Base-by-base conservation (phyloP, 139 green algal genomes). In the Haematococcus lacustris region DNA sequence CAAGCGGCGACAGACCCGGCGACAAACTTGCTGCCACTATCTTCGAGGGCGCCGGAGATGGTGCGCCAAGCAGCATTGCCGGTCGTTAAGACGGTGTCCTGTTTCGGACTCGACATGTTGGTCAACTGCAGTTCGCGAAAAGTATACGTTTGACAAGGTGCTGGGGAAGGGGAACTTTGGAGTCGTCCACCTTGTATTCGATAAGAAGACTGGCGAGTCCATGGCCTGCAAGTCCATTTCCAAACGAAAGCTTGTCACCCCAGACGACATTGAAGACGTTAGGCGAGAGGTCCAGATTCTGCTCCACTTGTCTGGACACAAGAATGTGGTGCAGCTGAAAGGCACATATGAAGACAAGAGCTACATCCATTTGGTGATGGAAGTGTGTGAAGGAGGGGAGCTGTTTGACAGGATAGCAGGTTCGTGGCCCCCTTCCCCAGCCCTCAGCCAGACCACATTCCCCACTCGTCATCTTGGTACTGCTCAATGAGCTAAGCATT, bases 371-470 rank as follows among this genome's bases (percentile, higher is more conserved):
- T 82, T 96, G 33, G 84, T 96, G 5, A 92, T 94, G 90, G 89
- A 95, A 78, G 61, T 94, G 1, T 88, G 84, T 78, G 40, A 61
- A 6, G 94, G 94, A 25, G 95, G 95, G 0, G 95, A 99, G 85
- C 89, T 99, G 25, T 99, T 98, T 83, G 95, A 98, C 77, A 73
- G 88, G 25, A 96, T 97, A 67, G n/a, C n/a, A n/a, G n/a, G n/a
- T n/a, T n/a, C n/a, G n/a, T n/a, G n/a, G n/a, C n/a, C n/a, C n/a
- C n/a, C n/a, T n/a, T n/a, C n/a, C n/a, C n/a, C n/a, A n/a, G n/a
- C n/a, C n/a, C n/a, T n/a, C n/a, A n/a, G n/a, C n/a, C n/a, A n/a
- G n/a, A n/a, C n/a, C n/a, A n/a, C n/a, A n/a, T n/a, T n/a, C n/a
- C n/a, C n/a, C n/a, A n/a, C n/a, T n/a, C n/a, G n/a, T n/a, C n/a